A percentile compares a stretch with the other conserved stretches of the same genome.
Evolutionary conservation across 2,329 filamentous ascomycete genomes (phyloP).

Genomic region (Fusarium sp.): DNA sequence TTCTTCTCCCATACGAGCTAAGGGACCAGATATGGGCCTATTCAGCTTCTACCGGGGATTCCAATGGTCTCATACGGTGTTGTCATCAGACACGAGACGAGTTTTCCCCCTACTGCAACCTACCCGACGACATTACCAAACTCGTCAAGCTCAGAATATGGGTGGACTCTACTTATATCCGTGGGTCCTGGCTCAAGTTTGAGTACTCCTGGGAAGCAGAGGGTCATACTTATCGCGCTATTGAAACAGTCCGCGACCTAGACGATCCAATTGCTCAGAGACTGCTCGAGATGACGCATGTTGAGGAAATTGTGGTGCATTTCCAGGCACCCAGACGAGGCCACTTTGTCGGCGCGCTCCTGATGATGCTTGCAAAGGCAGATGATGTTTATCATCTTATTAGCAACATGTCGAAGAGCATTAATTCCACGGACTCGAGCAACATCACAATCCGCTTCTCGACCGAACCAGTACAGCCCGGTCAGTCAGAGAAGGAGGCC

Average conservation of each 20-base stretch:
- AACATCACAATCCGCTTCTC: conserved; percentile 9
- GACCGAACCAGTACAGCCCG: conserved; percentile 2
- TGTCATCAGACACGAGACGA: conserved; percentile 16
- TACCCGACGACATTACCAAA: not conserved
- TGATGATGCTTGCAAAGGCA: conserved; percentile 29
- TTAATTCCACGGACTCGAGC: not conserved
- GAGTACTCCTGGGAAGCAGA: conserved; percentile 11
- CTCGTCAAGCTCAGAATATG: conserved; percentile 1
- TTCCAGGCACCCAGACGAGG: conserved; percentile 16
- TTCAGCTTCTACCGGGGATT: not conserved
- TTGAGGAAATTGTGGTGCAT: not conserved
- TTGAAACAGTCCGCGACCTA: conserved; percentile 6
- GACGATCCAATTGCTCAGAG: not conserved
- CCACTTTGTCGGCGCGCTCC: conserved; percentile 9
- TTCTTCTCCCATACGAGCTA: conserved; percentile 16
- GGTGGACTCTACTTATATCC: conserved; percentile 15
- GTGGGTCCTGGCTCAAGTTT: conserved; percentile 21
- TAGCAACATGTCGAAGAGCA: not conserved
- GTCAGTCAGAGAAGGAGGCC: conserved; percentile 13
- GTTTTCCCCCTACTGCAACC: not conserved
- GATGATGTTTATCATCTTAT: conserved; percentile 4
- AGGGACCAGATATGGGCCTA: conserved; percentile 17
- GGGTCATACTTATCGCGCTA: not conserved
- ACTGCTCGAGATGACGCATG: not conserved
- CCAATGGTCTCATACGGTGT: conserved; percentile 10